phyloP scores from a whole-genome alignment of 495 filamentous ascomycete genomes.

The Acidiella bohemica region DNA sequence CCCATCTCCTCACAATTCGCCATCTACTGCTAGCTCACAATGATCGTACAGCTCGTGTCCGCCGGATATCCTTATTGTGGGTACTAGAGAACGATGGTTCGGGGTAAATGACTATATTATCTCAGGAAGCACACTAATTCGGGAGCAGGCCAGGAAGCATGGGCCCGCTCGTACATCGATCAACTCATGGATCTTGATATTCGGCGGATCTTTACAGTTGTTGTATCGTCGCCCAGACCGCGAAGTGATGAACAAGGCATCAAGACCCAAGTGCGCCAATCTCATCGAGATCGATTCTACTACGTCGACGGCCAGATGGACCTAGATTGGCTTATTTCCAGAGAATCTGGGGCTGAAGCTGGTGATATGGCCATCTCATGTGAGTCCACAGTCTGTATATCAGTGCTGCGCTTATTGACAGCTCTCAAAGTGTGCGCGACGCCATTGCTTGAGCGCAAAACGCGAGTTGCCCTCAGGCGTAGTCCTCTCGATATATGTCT shows the following conservation, averaged over 20 bases:
- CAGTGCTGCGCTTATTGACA: not conserved
- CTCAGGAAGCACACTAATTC: not conserved
- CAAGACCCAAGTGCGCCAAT: not conserved
- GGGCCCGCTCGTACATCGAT: not conserved
- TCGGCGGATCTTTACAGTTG: not conserved
- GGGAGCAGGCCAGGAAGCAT: not conserved
- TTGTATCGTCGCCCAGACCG: not conserved
- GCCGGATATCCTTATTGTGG: not conserved
- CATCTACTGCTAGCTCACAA: not conserved
- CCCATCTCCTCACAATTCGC: constrained; percentile 1
- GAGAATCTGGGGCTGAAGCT: not conserved
- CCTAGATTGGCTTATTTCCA: not conserved
- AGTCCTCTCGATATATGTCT: not conserved
- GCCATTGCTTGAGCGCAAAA: not conserved
- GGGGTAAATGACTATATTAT: not conserved
- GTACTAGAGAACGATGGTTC: not conserved
- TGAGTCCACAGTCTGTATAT: not conserved
- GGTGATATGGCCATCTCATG: not conserved
- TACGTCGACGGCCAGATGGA: not conserved
- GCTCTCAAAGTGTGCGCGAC: not conserved
- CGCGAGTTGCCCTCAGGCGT: not conserved
- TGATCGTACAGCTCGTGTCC: not conserved
- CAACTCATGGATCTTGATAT: not conserved
- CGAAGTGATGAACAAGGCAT: not conserved
- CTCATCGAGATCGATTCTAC: not conserved